Base-by-base conservation (phyloP, 1,139 yeast genomes). In the Scheffersomyces illinoinensis region DNA sequence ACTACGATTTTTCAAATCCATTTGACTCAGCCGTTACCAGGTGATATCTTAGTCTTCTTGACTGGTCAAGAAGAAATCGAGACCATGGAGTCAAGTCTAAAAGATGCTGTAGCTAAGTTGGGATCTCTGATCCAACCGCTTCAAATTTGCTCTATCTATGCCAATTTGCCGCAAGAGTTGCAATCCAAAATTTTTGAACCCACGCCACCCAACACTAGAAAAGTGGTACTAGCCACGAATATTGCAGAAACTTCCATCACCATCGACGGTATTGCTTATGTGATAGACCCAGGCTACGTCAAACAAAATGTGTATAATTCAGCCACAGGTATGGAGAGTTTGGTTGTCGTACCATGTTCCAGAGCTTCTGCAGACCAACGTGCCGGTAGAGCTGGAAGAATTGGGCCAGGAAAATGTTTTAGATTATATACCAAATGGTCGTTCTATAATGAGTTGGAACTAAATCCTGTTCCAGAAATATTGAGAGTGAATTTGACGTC, bases 211-310 rank as follows among this genome's bases (percentile, higher is more conserved):
- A 85, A 86, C 20, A 76, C 90, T 2, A 76, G 99, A 46, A 95
- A 95, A 69, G 96, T 95, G 8, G 97, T 95, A 1, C 77, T 95
- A 57, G 98, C 99, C 0, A 95, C 99, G 0, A 95, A 95, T 66
- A 93, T 95, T 65, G 99, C 99, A 0, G 99, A 95, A 72, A 95
- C 99, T 0, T 93, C 98, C 6, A 88, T 95, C 66, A 95, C 99
- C 0, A 93, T 95, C 59, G 96, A 93, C 68, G 98, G 98, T 1
- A 90, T 95, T 55, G 87, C 85, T 21, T 93, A 85, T 69, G 99
- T 95, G 4, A 85, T 95, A 54, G 99, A 95, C 70, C 91, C 97
- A 0, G 99, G 99, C 0, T 91, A 90, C 70, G 97, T 93, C 18
- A 95, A 95, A 71, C 93, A 93, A 64, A 93, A 91, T 66, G 87